Conservation (phyloP, 768 basidiomycete genomes). For the Sarcomyxa edulis region DNA sequence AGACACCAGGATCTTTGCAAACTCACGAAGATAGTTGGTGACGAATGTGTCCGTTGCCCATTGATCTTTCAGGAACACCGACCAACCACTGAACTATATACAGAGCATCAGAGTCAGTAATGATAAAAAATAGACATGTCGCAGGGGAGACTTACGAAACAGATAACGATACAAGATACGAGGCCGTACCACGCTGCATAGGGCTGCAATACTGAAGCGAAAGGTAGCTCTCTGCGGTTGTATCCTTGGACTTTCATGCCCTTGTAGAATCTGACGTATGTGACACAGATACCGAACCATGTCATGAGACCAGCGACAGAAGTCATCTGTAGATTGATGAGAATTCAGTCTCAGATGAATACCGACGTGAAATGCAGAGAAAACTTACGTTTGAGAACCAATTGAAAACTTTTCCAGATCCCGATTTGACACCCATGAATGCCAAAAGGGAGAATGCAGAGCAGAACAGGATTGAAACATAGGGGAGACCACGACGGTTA, state of each 20-base stretch:
- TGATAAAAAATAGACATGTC: background rate
- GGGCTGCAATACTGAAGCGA: constrained; percentile 59
- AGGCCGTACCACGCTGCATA: constrained; percentile 63
- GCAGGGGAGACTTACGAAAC: constrained; percentile 65
- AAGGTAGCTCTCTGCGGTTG: constrained; percentile 69
- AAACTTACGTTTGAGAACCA: constrained; percentile 83
- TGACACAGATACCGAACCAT: constrained; percentile 75
- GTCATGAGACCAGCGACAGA: constrained; percentile 65
- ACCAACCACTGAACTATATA: constrained; percentile 38
- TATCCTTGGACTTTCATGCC: constrained; percentile 80
- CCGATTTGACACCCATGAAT: constrained; percentile 70
- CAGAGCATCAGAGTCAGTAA: background rate
- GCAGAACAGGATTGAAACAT: constrained; percentile 63
- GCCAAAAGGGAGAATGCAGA: constrained; percentile 65
- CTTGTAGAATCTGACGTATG: constrained; percentile 80
- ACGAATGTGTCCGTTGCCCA: constrained; percentile 65
- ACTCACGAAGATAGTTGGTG: constrained; percentile 83
- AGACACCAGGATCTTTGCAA: no score
- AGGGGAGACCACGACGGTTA: constrained; percentile 70
- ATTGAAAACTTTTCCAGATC: constrained; percentile 69
- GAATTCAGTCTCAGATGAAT: no score
- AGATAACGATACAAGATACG: constrained; percentile 41
- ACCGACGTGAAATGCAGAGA: no score
- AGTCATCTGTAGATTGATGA: no score
- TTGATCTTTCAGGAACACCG: constrained; percentile 32